Base-by-base conservation (phyloP, 305 asterid genomes). In the Fraxinus dipetala region DNA sequence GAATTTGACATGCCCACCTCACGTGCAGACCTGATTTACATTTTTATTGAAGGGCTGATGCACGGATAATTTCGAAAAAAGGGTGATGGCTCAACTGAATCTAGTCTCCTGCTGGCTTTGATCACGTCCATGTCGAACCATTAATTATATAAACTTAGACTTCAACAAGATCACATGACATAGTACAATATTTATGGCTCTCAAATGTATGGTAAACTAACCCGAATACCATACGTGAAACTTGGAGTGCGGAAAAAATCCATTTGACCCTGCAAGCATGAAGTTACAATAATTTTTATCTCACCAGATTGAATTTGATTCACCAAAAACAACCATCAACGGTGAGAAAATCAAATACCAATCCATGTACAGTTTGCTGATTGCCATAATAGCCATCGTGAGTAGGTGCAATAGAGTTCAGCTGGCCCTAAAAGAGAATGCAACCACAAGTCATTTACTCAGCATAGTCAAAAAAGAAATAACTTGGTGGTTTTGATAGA, bases 371-470 rank as follows among this genome's bases (percentile, higher is more conserved):
- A 81, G 96, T 80, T 72, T 97, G 95, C 81, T 91, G 98, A 84
- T 94, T 63, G 82, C 93, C 86, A 82, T 94, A 93, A 86, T 90
- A 96, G 85, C 93, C 89, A 77, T 94, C 98, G 56, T 91, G 98
- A 75, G 93, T 81, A 51, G 98, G 98, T 80, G 98, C 99, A 72
- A 92, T 93, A 72, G 99, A 89, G 81, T 90, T 96, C 84, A 94
- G 89, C 85, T 94, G 99, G 87, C 98, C 99, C 99, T 96, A 85
- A 79, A 85, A 78, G 81, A 80, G 80, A 81, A 45, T 13, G 74
- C 81, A 81, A 79, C 82, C 78, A 82, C 77, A 28, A 76, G 16
- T 75, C 32, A 24, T 74, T 75, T 74, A 77, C 40, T 48, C 81
- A 76, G 22, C 38, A 82, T 20, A 45, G 79, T 76, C 56, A 11